phyloP scores from a whole-genome alignment of 2,329 filamentous ascomycete genomes.

The Trichoderma sp. region DNA sequence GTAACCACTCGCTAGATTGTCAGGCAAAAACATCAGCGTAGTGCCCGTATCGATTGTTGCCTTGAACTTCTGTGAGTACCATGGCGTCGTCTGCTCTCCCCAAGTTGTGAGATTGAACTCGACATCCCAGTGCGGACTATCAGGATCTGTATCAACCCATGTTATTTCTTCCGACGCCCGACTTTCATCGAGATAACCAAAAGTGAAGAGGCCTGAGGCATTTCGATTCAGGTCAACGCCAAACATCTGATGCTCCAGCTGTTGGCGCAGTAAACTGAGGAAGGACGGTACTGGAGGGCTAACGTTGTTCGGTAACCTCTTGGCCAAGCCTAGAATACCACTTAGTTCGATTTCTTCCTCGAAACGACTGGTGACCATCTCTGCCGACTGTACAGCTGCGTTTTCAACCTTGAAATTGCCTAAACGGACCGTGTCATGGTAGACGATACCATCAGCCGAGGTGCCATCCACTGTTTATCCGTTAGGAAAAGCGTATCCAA shows the following conservation, averaged over 20 bases:
- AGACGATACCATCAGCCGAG: slow-evolving; percentile 52
- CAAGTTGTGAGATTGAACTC: slow-evolving; percentile 54
- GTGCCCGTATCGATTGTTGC: slow-evolving; percentile 72
- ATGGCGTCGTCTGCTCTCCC: slow-evolving; percentile 52
- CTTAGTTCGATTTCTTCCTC: slow-evolving; percentile 50
- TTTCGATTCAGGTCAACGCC: slow-evolving; percentile 55
- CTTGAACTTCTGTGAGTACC: slow-evolving; percentile 52
- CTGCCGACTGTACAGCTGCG: slow-evolving; percentile 55
- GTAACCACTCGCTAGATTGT: slow-evolving; percentile 61
- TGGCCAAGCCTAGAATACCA: slow-evolving; percentile 58
- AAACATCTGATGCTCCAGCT: slow-evolving; percentile 50
- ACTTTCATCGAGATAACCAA: slow-evolving; percentile 52
- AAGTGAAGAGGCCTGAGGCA: slow-evolving; percentile 54
- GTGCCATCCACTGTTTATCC: slow-evolving; percentile 47
- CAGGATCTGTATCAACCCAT: slow-evolving; percentile 45
- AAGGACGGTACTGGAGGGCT: slow-evolving; percentile 49
- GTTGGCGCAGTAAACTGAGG: slow-evolving; percentile 49
- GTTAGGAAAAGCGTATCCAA: background rate
- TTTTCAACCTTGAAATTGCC: slow-evolving; percentile 49
- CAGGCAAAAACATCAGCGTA: slow-evolving; percentile 65
- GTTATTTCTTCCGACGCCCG: slow-evolving; percentile 47
- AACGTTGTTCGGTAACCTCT: slow-evolving; percentile 51
- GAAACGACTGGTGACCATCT: slow-evolving; percentile 47
- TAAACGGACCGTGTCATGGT: slow-evolving; percentile 54
- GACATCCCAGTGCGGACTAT: slow-evolving; percentile 47